Evolutionary conservation across 108 stramenopile species (phyloP).

Genomic region (Schizochytrium sp.): DNA sequence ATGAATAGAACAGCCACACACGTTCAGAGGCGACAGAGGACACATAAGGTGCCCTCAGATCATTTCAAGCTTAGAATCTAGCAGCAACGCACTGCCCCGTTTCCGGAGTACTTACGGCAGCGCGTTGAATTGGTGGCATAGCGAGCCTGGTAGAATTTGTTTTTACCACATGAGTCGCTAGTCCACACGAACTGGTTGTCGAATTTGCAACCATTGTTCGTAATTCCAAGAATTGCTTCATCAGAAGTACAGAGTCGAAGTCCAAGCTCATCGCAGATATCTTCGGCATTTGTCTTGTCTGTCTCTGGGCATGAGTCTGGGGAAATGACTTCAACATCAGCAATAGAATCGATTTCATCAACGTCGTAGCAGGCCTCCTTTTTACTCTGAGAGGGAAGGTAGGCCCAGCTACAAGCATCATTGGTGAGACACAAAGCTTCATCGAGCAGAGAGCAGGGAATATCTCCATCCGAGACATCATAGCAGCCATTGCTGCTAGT

Average conservation of each 20-base stretch:
- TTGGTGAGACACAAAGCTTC: neutral
- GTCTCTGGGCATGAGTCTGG: neutral
- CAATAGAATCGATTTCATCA: neutral
- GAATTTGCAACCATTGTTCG: neutral
- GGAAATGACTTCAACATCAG: neutral
- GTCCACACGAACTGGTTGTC: neutral
- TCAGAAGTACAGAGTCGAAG: neutral
- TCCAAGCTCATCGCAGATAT: neutral
- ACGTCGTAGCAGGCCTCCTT: slow-evolving; percentile 8
- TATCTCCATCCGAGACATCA: neutral
- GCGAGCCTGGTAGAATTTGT: slow-evolving; percentile 14
- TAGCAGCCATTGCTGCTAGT: neutral
- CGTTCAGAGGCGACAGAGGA: too few species aligned
- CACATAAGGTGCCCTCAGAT: too few species aligned
- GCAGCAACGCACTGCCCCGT: too few species aligned
- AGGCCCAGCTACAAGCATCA: neutral
- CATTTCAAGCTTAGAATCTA: too few species aligned
- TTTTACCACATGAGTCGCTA: neutral
- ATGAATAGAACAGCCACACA: too few species aligned
- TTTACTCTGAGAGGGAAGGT: neutral
- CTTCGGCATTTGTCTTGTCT: neutral
- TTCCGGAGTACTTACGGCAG: too few species aligned
- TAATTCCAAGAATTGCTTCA: neutral
- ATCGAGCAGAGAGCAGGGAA: neutral
- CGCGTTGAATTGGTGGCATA: too few species aligned